Evolutionary conservation across 768 basidiomycete species (phyloP).

Genomic region (Boletus tomentosulus): DNA sequence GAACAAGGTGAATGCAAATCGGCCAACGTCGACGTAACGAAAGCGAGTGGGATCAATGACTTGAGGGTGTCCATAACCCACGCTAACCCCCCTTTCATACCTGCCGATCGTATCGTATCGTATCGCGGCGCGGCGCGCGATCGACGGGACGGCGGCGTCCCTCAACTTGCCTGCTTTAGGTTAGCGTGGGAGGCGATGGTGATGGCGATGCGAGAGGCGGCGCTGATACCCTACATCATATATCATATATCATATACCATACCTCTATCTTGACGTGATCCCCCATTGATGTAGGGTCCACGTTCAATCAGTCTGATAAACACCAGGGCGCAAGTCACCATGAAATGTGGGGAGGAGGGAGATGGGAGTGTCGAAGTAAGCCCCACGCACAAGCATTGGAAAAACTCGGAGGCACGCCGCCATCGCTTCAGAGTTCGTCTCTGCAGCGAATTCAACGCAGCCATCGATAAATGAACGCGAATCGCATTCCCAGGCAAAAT

Average conservation of each 20-base stretch:
- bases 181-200: neutral
- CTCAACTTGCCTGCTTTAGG: neutral
- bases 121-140: neutral
- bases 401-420: neutral
- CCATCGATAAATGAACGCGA: neutral
- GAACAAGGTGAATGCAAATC: neutral
- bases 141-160: neutral
- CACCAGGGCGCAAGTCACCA: neutral
- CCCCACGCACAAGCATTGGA: neutral
- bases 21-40: neutral
- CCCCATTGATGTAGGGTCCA: neutral
- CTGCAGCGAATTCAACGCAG: neutral
- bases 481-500: neutral
- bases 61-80: neutral
- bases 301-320: neutral
- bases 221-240: neutral
- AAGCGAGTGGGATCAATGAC: neutral
- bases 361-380: neutral
- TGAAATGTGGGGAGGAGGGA: neutral
- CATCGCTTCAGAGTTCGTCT: neutral
- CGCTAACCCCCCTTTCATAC: neutral
- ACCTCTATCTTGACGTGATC: neutral
- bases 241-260: neutral
- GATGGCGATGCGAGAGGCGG: neutral
- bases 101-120: neutral